A percentile compares a stretch with the other conserved stretches of the same genome.
phyloP scores from a whole-genome alignment of 768 basidiomycete species.

The Rickenella mellea region DNA sequence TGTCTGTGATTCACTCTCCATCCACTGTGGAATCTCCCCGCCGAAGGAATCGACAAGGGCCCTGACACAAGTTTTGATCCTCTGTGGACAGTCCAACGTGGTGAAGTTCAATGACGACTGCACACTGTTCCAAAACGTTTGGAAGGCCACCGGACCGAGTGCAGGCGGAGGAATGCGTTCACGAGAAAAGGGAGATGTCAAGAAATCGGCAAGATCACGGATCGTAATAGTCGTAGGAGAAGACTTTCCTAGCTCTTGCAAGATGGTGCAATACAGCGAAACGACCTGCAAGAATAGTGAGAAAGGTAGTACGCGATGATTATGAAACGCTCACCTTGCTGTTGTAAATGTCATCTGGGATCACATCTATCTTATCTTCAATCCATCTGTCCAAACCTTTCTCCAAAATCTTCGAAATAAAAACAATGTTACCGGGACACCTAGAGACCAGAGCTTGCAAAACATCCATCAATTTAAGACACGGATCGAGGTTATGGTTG shows the following conservation, averaged over 20 bases:
- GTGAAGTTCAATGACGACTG: neutral
- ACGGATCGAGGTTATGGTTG: neutral
- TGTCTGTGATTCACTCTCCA: neutral
- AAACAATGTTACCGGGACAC: neutral
- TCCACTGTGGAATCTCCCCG: neutral
- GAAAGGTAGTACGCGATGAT: neutral
- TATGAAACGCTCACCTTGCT: neutral
- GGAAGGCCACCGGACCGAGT: neutral
- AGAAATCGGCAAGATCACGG: neutral
- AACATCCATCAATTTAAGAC: neutral
- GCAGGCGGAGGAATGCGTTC: neutral
- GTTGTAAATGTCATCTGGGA: neutral
- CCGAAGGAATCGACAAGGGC: neutral
- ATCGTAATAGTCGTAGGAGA: neutral
- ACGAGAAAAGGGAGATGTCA: neutral
- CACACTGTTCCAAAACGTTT: neutral
- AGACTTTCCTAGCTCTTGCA: neutral
- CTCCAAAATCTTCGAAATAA: neutral
- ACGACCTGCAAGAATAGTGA: neutral
- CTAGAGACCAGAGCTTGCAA: neutral
- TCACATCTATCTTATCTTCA: neutral
- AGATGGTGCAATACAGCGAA: neutral
- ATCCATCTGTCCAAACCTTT: neutral
- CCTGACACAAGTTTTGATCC: neutral
- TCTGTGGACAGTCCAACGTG: neutral